phyloP scores from a whole-genome alignment of 352 stramenopile species.

The Peronospora belbahrii region DNA sequence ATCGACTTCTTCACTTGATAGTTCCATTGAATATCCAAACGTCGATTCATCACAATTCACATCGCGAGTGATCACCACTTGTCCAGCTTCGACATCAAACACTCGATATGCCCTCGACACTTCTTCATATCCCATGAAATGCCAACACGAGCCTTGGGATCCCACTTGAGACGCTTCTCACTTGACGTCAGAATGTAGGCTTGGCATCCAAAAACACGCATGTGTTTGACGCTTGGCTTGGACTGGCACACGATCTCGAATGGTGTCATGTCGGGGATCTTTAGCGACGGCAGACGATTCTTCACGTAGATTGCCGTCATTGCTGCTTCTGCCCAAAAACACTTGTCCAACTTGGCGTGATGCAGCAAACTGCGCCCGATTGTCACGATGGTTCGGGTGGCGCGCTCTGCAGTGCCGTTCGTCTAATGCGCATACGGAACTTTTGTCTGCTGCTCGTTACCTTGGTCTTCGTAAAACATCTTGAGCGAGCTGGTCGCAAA shows the following conservation, averaged over 20 bases:
- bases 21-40: background rate
- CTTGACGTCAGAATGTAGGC: conserved; percentile 1
- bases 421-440: too few species aligned
- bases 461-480: too few species aligned
- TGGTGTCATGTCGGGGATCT: conserved; percentile 1
- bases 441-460: too few species aligned
- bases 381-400: too few species aligned
- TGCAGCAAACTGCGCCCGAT: too few species aligned
- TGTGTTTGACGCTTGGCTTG: conserved; percentile 9
- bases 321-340: background rate
- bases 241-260: conserved; percentile 10
- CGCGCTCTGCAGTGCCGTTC: too few species aligned
- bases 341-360: too few species aligned
- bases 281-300: background rate
- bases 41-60: background rate
- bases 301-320: conserved; percentile 5
- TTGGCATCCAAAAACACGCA: conserved; percentile 6
- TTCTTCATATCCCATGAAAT: background rate
- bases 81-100: background rate
- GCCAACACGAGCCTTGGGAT: too few species aligned
- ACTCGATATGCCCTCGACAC: background rate
- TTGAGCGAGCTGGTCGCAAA: too few species aligned
- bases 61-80: background rate
- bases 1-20: background rate
- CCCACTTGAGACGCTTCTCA: background rate